Percentiles rank a stretch among this genome's conserved stretches.
Conservation (phyloP, 805 yeast genomes). For the Yarrowia divulgata region DNA sequence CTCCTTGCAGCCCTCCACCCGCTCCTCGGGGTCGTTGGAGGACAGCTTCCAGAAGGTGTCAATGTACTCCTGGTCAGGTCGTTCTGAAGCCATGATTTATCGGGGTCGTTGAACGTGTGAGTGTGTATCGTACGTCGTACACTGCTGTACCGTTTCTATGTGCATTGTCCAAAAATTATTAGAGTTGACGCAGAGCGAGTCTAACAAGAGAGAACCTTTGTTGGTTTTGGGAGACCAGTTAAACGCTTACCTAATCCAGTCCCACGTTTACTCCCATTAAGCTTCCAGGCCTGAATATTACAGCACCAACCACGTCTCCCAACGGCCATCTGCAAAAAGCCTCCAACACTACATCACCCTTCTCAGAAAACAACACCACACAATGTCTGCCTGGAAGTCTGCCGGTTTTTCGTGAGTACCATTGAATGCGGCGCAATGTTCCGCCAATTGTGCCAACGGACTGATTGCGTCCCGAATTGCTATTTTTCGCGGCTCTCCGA, state of each 20-base stretch:
- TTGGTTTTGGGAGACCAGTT: neutral
- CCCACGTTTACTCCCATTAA: neutral
- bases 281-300: slow-evolving; percentile 1
- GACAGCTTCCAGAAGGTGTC: slow-evolving; percentile 57
- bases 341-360: slow-evolving; percentile 37
- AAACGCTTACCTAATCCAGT: neutral
- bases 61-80: slow-evolving; percentile 35
- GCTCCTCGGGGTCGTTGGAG: slow-evolving; percentile 74
- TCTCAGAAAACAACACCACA: slow-evolving; percentile 38
- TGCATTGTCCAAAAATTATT: slow-evolving; percentile 28
- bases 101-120: neutral
- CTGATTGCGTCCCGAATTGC: neutral
- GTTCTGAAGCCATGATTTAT: slow-evolving; percentile 22
- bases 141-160: slow-evolving; percentile 6
- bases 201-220: neutral
- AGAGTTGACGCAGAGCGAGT: slow-evolving; percentile 30
- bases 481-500: neutral
- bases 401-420: slow-evolving; percentile 50
- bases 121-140: no score
- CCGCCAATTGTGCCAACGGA: slow-evolving; percentile 17
- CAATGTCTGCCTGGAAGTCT: slow-evolving; percentile 52
- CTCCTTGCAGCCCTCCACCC: slow-evolving; percentile 73
- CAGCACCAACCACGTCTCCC: slow-evolving; percentile 39
- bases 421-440: neutral
- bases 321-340: slow-evolving; percentile 31